These are phyloP conservation scores for Dioszegia crocea DNA, from an alignment of 768 basidiomycete species.

Conservation along the genomic window DNA sequence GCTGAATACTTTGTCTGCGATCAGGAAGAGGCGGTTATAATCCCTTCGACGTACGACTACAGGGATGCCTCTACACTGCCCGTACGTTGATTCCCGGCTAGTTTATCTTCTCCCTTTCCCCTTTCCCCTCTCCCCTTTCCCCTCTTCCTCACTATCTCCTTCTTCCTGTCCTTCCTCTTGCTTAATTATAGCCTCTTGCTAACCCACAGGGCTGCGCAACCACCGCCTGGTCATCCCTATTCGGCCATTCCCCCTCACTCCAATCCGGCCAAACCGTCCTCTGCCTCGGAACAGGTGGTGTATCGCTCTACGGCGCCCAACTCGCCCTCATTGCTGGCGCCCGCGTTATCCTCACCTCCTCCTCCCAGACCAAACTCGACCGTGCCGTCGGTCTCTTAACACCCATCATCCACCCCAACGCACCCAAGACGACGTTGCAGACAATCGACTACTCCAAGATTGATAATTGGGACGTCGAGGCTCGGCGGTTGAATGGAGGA, in stretches of 20 bases:
- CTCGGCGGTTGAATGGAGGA: constrained; percentile 50
- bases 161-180: too few species aligned
- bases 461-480: constrained; percentile 61
- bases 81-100: too few species aligned
- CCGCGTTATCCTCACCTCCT: constrained; percentile 64
- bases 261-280: constrained; percentile 60
- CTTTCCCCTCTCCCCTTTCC: too few species aligned
- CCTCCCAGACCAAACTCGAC: constrained; percentile 59
- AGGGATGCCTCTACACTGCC: constrained; percentile 65
- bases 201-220: constrained; percentile 53
- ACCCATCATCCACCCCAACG: constrained; percentile 49
- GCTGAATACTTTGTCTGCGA: constrained; percentile 42
- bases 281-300: constrained; percentile 42
- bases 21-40: constrained; percentile 53
- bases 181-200: background rate
- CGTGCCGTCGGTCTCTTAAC: constrained; percentile 57
- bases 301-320: constrained; percentile 57
- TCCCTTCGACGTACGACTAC: constrained; percentile 62
- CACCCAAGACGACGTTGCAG: constrained; percentile 25
- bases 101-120: too few species aligned
- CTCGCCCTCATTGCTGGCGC: constrained; percentile 64
- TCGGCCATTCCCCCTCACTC: constrained; percentile 50
- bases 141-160: too few species aligned
- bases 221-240: constrained; percentile 63
- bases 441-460: constrained; percentile 62